Evolutionary conservation across 192 early-diverging fungal species (phyloP).

Genomic region (Spizellomyces sp.): DNA sequence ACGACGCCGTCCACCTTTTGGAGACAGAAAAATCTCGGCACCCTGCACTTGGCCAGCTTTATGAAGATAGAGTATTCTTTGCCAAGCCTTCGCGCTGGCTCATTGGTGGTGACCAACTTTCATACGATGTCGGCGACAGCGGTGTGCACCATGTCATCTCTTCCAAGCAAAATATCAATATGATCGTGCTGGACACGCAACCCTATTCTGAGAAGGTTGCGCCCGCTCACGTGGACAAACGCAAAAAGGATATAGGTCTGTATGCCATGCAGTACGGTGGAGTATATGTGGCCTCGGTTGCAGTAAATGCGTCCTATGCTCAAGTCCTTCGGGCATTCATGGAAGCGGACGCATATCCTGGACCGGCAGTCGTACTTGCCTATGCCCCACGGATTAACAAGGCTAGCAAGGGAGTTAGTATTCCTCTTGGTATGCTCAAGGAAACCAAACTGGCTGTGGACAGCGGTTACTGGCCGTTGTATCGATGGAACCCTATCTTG

Average conservation of each 20-base stretch:
- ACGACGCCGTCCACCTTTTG: slow-evolving; percentile 52
- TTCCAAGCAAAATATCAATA: slow-evolving; percentile 81
- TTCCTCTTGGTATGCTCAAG: slow-evolving; percentile 71
- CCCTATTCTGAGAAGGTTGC: slow-evolving; percentile 69
- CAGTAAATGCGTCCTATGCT: slow-evolving; percentile 83
- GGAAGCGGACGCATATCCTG: slow-evolving; percentile 87
- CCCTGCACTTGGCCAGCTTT: slow-evolving; percentile 29
- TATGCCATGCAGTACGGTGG: slow-evolving; percentile 94
- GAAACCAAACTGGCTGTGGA: slow-evolving; percentile 91
- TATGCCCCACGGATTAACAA: slow-evolving; percentile 67
- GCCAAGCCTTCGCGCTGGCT: slow-evolving; percentile 80
- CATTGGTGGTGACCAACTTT: slow-evolving; percentile 83
- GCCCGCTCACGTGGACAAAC: slow-evolving; percentile 35
- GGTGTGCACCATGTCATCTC: slow-evolving; percentile 91
- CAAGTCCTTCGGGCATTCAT: slow-evolving; percentile 85
- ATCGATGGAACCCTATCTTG: slow-evolving; percentile 86
- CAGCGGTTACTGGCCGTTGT: slow-evolving; percentile 89
- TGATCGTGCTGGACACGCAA: slow-evolving; percentile 88
- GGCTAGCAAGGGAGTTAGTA: slow-evolving; percentile 26
- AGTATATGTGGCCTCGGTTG: slow-evolving; percentile 90
- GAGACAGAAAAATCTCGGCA: slow-evolving; percentile 30
- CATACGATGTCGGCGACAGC: slow-evolving; percentile 84
- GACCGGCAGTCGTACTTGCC: slow-evolving; percentile 87
- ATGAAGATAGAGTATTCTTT: slow-evolving; percentile 53
- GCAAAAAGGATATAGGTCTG: slow-evolving; percentile 93